Base-by-base conservation (phyloP, 768 basidiomycete species). In the Pisolithus tinctorius region DNA sequence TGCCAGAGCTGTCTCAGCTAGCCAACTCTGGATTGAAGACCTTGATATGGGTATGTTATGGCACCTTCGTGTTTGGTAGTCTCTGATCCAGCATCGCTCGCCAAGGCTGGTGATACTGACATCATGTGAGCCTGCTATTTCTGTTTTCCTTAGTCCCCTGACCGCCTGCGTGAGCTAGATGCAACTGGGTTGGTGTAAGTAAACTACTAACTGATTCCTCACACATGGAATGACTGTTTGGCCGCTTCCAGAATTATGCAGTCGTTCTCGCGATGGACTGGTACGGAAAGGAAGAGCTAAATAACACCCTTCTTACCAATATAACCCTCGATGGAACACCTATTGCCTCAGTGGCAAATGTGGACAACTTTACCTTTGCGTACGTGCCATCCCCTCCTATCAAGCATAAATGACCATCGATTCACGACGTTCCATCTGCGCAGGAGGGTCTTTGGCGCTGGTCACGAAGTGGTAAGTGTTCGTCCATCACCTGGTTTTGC, bases 351-450 rank as follows among this genome's bases (percentile, higher is more conserved):
- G 72, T 83, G 13, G 76, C 81, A 60, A 83, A 84, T 46, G 77
- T 85, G 31, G 81, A 80, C 54, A 81, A 82, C 51, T 84, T 84
- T 58, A 71, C 79, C 0, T 86, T 85, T 62, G 84, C 81, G 82
- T 83, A 52, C 58, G 82, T 75, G 23, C 13, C 13, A 30, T 7
- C 31, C 34, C 23, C 43, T n/a, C 20, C 20, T 20, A 20, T 20
- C 26, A 13, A 20, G 4, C 5, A 17, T 25, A 0, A 2, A 30
- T n/a, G n/a, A 25, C 10, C 8, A 25, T 3, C 20, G 17, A 17
- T 20, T 1, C 6, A 39, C 31, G 17, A 20, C 48, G 29, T 14
- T 38, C 26, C 9, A 20, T 14, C 26, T 49, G 17, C 14, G 26
- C 34, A 82, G 82, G 54, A 71, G 81, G 10, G 74, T 85, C 0